These are phyloP conservation scores for Wickerhamomyces ciferrii DNA, from an alignment of 805 yeast species.

Conservation along the genomic window DNA sequence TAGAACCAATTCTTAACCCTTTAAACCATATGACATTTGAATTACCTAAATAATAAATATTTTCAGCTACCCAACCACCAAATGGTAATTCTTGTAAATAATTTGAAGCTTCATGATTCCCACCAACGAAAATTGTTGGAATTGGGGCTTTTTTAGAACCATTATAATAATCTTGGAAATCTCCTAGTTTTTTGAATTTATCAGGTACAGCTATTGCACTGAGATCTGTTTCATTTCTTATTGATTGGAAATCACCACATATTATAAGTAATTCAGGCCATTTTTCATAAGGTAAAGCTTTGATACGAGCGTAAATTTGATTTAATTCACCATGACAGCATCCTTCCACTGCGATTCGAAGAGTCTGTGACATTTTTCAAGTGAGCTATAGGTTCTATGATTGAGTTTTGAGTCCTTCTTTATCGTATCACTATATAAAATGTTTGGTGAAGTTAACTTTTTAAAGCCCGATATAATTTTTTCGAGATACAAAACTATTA, in stretches of 20 bases:
- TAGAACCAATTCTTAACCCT: slow-evolving; percentile 75
- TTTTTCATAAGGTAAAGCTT: slow-evolving; percentile 9
- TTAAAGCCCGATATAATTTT: too few species aligned
- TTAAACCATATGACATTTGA: slow-evolving; percentile 68
- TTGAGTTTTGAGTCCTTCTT: too few species aligned
- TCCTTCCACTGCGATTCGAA: slow-evolving; percentile 71
- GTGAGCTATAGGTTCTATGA: too few species aligned
- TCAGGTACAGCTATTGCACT: slow-evolving; percentile 70
- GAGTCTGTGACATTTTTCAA: too few species aligned
- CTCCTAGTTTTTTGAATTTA: slow-evolving; percentile 73
- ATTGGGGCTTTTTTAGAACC: slow-evolving; percentile 65
- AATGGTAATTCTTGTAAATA: slow-evolving; percentile 64
- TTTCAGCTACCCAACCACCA: slow-evolving; percentile 94
- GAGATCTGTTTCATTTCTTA: slow-evolving; percentile 60
- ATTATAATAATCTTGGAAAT: slow-evolving; percentile 67
- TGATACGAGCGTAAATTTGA: slow-evolving; percentile 42
- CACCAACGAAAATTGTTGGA: slow-evolving; percentile 82
- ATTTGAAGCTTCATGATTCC: slow-evolving; percentile 90
- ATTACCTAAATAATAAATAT: slow-evolving; percentile 80
- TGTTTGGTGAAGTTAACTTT: too few species aligned
- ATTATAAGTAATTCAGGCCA: slow-evolving; percentile 60
- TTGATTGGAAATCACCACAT: slow-evolving; percentile 90
- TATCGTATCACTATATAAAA: too few species aligned
- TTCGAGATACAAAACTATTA: too few species aligned
- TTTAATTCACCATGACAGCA: slow-evolving; percentile 84